phyloP scores from a whole-genome alignment of 768 basidiomycete species.

The Russula sp. region DNA sequence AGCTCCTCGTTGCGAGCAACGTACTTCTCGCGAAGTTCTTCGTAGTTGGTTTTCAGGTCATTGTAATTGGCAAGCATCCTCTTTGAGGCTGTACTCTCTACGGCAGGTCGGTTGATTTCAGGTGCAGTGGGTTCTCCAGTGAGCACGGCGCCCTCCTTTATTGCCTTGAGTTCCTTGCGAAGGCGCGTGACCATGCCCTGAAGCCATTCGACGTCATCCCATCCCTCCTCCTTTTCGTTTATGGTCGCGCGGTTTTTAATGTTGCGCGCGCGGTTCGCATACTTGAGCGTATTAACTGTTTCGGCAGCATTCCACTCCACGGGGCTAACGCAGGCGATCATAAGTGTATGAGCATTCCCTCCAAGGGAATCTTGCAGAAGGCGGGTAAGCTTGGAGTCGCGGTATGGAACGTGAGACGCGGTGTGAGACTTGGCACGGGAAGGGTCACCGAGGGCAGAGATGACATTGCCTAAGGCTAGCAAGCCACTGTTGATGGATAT shows the following conservation, averaged over 20 bases:
- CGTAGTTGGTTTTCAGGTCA: constrained; percentile 81
- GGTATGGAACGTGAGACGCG: constrained; percentile 90
- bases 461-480: constrained; percentile 95
- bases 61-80: constrained; percentile 77
- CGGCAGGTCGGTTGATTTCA: constrained; percentile 3
- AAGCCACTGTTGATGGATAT: constrained; percentile 98
- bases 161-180: constrained; percentile 76
- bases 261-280: constrained; percentile 94
- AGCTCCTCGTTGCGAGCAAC: constrained; percentile 88
- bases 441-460: constrained; percentile 95
- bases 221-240: constrained; percentile 94
- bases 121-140: constrained; percentile 28
- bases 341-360: constrained; percentile 95
- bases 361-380: constrained; percentile 95
- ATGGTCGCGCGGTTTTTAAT: constrained; percentile 94
- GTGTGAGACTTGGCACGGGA: constrained; percentile 79
- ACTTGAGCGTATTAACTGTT: constrained; percentile 93
- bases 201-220: constrained; percentile 98
- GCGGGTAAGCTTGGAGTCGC: constrained; percentile 96
- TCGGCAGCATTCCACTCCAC: constrained; percentile 94
- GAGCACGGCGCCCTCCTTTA: constrained; percentile 64
- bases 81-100: constrained; percentile 54
- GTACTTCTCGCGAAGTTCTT: constrained; percentile 78
- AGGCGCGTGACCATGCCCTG: constrained; percentile 83
- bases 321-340: constrained; percentile 97